These are phyloP conservation scores for Nakaseomyces sp. DNA, from an alignment of 1,139 yeast genomes.

Conservation along the genomic window DNA sequence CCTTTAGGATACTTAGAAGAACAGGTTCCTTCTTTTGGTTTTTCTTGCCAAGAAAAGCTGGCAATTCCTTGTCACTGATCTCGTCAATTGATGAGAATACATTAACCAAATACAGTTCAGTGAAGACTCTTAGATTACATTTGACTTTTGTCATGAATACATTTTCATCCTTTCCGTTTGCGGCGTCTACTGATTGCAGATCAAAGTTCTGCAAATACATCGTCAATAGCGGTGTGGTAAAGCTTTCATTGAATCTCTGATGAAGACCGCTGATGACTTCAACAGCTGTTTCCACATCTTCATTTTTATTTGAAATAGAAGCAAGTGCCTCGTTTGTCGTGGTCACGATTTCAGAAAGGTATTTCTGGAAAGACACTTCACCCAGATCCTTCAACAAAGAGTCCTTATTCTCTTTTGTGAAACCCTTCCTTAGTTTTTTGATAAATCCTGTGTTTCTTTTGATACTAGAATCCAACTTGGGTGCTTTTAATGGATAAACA, in stretches of 20 bases:
- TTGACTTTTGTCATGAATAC: conserved; percentile 40
- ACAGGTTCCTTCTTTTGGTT: conserved; percentile 34
- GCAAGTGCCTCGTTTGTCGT: conserved; percentile 57
- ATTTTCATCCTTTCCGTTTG: conserved; percentile 35
- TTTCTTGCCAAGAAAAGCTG: conserved; percentile 34
- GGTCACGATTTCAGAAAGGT: conserved; percentile 59
- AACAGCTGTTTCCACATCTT: conserved; percentile 55
- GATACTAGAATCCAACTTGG: conserved; percentile 60
- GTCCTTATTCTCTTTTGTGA: conserved; percentile 41
- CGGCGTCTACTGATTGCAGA: conserved; percentile 31
- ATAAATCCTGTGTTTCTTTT: conserved; percentile 81
- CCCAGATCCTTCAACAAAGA: conserved; percentile 52
- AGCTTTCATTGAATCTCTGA: conserved; percentile 53
- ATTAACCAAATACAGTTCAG: conserved; percentile 60
- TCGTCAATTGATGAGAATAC: conserved; percentile 41
- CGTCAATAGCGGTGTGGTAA: conserved; percentile 46
- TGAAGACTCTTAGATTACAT: conserved; percentile 44
- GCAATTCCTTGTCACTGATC: conserved; percentile 32
- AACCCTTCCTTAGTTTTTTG: conserved; percentile 53
- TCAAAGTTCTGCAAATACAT: conserved; percentile 41
- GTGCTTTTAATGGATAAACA: conserved; percentile 24
- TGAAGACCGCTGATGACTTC: conserved; percentile 68
- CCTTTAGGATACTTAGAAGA: conserved; percentile 44
- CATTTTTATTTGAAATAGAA: conserved; percentile 42
- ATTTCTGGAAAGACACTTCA: conserved; percentile 62